Conservation (phyloP, 2,329 filamentous ascomycete genomes). For the Aspergillus tanneri region DNA sequence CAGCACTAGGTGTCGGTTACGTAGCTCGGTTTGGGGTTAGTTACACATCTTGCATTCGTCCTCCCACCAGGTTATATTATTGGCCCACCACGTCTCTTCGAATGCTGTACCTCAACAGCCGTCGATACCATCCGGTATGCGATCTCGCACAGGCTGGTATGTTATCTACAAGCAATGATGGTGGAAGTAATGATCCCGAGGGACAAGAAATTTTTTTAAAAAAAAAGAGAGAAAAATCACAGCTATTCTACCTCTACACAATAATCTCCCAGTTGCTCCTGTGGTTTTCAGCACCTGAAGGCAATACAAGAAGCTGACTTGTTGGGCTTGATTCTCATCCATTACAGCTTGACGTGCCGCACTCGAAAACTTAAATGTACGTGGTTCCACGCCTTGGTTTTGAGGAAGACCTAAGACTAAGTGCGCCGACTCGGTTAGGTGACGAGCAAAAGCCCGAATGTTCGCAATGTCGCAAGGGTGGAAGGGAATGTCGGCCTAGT, state of each 20-base stretch:
- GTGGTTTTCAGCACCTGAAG: neutral
- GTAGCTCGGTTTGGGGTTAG: too few species aligned
- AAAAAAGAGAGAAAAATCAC: neutral
- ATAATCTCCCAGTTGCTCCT: neutral
- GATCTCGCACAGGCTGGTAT: conserved; percentile 46
- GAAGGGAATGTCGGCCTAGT: conserved; percentile 60
- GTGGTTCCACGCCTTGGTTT: conserved; percentile 9
- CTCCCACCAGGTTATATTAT: conserved; percentile 5
- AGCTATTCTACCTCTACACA: neutral
- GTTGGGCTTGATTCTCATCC: neutral
- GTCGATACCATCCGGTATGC: conserved; percentile 37
- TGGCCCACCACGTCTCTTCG: conserved; percentile 13
- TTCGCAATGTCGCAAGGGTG: conserved; percentile 61
- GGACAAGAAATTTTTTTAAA: neutral
- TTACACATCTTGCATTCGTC: neutral
- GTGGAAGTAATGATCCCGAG: neutral
- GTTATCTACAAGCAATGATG: conserved; percentile 16
- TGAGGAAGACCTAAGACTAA: neutral
- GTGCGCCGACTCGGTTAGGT: conserved; percentile 23
- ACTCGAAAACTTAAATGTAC: conserved; percentile 63
- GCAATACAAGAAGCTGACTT: neutral
- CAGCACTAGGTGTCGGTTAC: too few species aligned
- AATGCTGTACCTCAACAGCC: conserved; percentile 29
- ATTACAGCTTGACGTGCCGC: conserved; percentile 55
- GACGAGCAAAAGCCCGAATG: conserved; percentile 62